Evolutionary conservation across 176 grass and related monocot genomes (phyloP), one percentile per base, ranked within the genome.

Genomic region (Metroxylon sagu): DNA sequence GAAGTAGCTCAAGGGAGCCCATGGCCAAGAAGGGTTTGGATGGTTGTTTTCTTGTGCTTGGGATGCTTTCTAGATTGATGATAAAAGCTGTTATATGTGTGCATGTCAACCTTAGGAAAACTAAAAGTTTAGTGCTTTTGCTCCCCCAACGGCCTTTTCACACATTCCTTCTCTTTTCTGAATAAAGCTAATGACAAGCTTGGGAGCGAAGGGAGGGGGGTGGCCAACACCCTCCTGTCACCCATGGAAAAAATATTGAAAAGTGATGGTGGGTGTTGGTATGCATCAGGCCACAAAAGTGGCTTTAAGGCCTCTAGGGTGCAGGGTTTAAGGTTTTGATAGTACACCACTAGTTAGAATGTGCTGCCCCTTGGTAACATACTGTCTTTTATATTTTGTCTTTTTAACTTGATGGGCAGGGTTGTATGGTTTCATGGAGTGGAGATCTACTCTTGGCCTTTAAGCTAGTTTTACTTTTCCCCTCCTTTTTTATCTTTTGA

Each of bases 171-270:
- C 68, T 66, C 62, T 82, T 71, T 67, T 71, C 72, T 72, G 70
- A 59, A 77, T 68, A 90, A 95, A 82, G 87, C 58, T 65, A 90
- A 75, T 85, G 87, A 85, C 84, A 97, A 88, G 78, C 87, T 97
- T 90, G 81, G 87, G 74, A 85, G 72, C 83, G 92, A 88, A 96
- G 92, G 92, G 80, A 97, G 75, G 79, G 76, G 74, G 76, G 68
- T 80, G 79, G 87, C 65, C 83, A 80, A 61, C 87, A 90, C 73
- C 79, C 79, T 90, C 57, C 78, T 86, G 83, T 80, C 87, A 86
- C 68, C 83, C 72, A 71, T 73, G 69, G 61, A 75, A 5, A 53
- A 62, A 80, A 67, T 72, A 79, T 79, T 76, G 81, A 55, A 72
- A 94, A 82, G 89, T 82, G 89, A 85, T 74, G 74, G 58, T 60